Evolutionary conservation across 805 yeast species (phyloP).

Genomic region (Ogataea paraovalis): DNA sequence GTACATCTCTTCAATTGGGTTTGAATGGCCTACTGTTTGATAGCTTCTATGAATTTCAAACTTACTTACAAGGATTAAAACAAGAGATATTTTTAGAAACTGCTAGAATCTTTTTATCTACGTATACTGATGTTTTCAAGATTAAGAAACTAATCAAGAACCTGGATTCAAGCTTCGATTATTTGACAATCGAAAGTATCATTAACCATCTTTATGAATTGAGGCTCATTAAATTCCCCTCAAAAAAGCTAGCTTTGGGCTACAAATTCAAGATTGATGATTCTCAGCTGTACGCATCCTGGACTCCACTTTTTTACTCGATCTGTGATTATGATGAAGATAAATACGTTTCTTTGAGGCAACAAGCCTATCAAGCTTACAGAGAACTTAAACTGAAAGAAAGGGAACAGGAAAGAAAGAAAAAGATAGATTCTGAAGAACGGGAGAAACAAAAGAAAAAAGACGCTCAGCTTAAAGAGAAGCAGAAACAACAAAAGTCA

Average conservation of each 20-base stretch:
- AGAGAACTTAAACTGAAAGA: conserved; percentile 1
- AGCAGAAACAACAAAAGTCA: background rate
- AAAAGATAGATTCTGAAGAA: background rate
- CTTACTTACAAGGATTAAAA: conserved; percentile 5
- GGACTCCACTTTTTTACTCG: conserved; percentile 14
- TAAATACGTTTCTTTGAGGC: background rate
- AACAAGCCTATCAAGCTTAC: conserved; percentile 2
- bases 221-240: conserved; percentile 15
- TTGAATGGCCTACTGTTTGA: conserved; percentile 9
- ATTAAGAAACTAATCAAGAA: conserved; percentile 8
- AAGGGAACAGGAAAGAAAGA: conserved; percentile 1
- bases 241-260: conserved; percentile 8
- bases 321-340: conserved; percentile 8
- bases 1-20: conserved; percentile 3
- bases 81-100: conserved; percentile 8
- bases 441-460: background rate
- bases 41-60: conserved; percentile 8
- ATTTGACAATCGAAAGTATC: conserved; percentile 15
- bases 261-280: conserved; percentile 18
- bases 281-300: conserved; percentile 10
- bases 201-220: conserved; percentile 12
- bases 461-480: background rate
- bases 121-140: conserved; percentile 10
- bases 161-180: conserved; percentile 8
- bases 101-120: conserved; percentile 7